phyloP scores from a whole-genome alignment of 2,329 filamentous ascomycete genomes.

The Cryphonectria nitschkei region DNA sequence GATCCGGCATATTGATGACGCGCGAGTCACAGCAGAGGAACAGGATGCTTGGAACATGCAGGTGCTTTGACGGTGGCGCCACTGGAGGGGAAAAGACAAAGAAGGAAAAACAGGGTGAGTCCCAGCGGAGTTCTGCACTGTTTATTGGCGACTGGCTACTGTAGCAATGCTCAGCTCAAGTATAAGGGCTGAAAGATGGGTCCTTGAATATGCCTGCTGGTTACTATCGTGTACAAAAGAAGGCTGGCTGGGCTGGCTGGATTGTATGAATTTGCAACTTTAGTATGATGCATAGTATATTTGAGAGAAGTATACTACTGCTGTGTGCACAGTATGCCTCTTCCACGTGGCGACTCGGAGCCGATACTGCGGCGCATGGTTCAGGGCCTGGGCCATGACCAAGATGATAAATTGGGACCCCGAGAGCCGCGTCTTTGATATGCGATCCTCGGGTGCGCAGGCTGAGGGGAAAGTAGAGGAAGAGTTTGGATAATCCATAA shows the following conservation, averaged over 20 bases:
- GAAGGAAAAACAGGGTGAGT: background rate
- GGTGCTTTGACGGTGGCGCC: background rate
- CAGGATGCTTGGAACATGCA: background rate
- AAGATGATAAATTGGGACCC: background rate
- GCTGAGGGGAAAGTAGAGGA: background rate
- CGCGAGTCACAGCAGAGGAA: background rate
- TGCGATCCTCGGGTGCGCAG: background rate
- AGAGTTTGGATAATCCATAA: background rate
- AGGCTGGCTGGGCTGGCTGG: background rate
- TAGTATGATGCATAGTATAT: background rate
- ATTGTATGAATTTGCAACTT: no score
- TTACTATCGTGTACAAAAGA: background rate
- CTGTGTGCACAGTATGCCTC: background rate
- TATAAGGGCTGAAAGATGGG: background rate
- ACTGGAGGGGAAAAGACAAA: background rate
- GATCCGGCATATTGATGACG: background rate
- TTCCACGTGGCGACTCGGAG: conserved; percentile 2
- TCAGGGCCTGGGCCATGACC: background rate
- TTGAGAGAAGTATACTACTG: no score
- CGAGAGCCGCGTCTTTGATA: background rate
- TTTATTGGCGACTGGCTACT: background rate
- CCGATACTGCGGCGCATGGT: background rate
- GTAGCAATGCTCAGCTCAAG: background rate
- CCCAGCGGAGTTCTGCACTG: background rate
- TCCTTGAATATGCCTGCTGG: no score